Base-by-base conservation (phyloP, 2,329 filamentous ascomycete genomes). In the Colletotrichum cereale region DNA sequence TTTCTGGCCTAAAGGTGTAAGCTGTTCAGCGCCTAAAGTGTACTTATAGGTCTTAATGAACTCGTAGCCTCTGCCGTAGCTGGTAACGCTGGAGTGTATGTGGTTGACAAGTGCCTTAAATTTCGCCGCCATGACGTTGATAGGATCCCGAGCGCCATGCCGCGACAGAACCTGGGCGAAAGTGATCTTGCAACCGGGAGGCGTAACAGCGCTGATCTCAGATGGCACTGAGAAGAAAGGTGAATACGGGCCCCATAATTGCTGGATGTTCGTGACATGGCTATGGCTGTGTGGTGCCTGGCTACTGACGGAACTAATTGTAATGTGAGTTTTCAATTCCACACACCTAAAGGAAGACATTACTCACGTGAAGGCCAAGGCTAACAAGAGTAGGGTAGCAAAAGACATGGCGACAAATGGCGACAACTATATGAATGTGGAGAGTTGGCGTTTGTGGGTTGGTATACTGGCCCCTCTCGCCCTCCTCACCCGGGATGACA, bases 111-210 rank as follows among this genome's bases (percentile, higher is more conserved):
- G 86, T 6, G 83, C 80, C 48, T 85, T 86, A 82, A 97, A 97
- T 8, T 80, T 78, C 16, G 80, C 78, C 0, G 90, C 88, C 83
- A 95, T 97, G 74, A 84, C 84, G 14, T 82, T 77, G 0, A 94
- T 97, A 0, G 95, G 95, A 78, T 94, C 92, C 62, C 95, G 89
- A 48, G 93, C 93, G 57, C 95, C 95, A 79, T 98, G 95, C 2
- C 95, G 90, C 31, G 93, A 95, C 57, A 98, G 87, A 29, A 95
- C 84, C 77, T 95, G 92, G 1, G 88, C 95, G 81, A 97, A 96
- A 2, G 91, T 96, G 75, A 96, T 83, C 14, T 88, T 83, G 82
- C 95, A 98, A n/a, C 84, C 85, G 0, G 84, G 75, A 0, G 94
- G 95, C 0, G 92, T 83, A 10, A 84, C 84, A 8, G 86, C 76